These are phyloP conservation scores for Apostasia shenzhenica DNA, from an alignment of 106 monocot genomes.

Conservation along the genomic window DNA sequence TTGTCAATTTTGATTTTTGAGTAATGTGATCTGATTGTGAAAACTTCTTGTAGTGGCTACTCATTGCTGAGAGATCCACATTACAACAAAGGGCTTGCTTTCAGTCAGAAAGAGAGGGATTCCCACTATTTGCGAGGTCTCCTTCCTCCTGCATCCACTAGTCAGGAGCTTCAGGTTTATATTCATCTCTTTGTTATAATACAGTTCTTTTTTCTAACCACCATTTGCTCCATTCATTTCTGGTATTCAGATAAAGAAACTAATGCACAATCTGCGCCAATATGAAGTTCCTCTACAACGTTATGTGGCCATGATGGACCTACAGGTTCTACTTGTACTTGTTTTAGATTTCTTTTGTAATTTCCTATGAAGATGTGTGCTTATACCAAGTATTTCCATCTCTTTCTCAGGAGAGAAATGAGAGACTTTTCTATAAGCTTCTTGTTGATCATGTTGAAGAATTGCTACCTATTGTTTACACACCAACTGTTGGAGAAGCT, in stretches of 20 bases:
- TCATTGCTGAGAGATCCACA: slow-evolving; percentile 23
- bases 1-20: too few relatives aligned
- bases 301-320: slow-evolving; percentile 26
- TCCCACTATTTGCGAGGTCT: slow-evolving; percentile 21
- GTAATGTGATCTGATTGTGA: too few relatives aligned
- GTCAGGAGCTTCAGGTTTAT: slow-evolving; percentile 23
- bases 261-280: slow-evolving; percentile 21
- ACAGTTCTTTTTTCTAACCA: neutral
- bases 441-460: slow-evolving; percentile 28
- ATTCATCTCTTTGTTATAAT: neutral
- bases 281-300: slow-evolving; percentile 23
- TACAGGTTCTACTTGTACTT: slow-evolving; percentile 9
- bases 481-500: slow-evolving; percentile 28
- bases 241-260: slow-evolving; percentile 15
- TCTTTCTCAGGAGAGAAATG: slow-evolving; percentile 22
- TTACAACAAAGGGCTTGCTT: slow-evolving; percentile 28
- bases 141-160: slow-evolving; percentile 12
- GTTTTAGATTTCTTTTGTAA: neutral
- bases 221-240: neutral
- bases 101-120: slow-evolving; percentile 20
- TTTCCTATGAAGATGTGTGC: neutral
- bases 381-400: neutral
- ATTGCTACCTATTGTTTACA: slow-evolving; percentile 25
- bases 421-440: slow-evolving; percentile 31
- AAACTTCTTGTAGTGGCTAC: slow-evolving; percentile 9